Conservation (phyloP, 78 protist species). For the Planoprotostelium fungivorum region DNA sequence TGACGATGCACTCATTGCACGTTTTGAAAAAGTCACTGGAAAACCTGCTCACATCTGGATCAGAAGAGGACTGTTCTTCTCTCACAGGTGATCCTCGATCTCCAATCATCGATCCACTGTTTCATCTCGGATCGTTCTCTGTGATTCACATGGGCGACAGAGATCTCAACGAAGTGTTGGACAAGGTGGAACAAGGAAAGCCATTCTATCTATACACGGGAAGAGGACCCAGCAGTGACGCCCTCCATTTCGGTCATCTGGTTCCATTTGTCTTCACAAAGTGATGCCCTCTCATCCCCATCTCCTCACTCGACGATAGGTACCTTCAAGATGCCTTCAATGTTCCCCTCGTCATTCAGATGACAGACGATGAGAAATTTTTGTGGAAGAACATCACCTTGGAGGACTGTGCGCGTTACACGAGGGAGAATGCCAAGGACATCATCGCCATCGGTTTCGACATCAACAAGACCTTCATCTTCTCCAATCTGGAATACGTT, state of each 20-base stretch:
- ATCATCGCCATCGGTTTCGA: slow-evolving; percentile 99
- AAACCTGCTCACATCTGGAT: slow-evolving; percentile 75
- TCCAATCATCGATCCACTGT: not conserved
- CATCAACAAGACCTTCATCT: slow-evolving; percentile 94
- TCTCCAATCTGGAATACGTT: slow-evolving; percentile 91
- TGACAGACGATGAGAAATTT: slow-evolving; percentile 99
- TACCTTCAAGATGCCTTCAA: slow-evolving; percentile 92
- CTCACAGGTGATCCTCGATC: slow-evolving; percentile 68
- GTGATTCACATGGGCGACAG: slow-evolving; percentile 16
- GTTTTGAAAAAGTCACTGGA: slow-evolving; percentile 83
- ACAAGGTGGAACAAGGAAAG: slow-evolving; percentile 75
- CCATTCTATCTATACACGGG: slow-evolving; percentile 99
- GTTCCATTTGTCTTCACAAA: slow-evolving; percentile 96
- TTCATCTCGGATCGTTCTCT: not conserved
- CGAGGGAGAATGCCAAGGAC: slow-evolving; percentile 92
- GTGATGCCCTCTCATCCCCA: slow-evolving; percentile 27
- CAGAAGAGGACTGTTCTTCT: slow-evolving; percentile 84
- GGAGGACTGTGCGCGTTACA: slow-evolving; percentile 64
- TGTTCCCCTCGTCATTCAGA: slow-evolving; percentile 97
- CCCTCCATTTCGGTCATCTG: slow-evolving; percentile 97
- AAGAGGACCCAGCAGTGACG: slow-evolving; percentile 96
- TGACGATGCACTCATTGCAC: slow-evolving; percentile 44
- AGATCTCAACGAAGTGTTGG: slow-evolving; percentile 77
- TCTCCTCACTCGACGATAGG: slow-evolving; percentile 5
- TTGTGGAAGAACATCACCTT: slow-evolving; percentile 83